These are phyloP conservation scores for Melianthus villosus DNA, from an alignment of 441 rosid species.

Conservation along the genomic window DNA sequence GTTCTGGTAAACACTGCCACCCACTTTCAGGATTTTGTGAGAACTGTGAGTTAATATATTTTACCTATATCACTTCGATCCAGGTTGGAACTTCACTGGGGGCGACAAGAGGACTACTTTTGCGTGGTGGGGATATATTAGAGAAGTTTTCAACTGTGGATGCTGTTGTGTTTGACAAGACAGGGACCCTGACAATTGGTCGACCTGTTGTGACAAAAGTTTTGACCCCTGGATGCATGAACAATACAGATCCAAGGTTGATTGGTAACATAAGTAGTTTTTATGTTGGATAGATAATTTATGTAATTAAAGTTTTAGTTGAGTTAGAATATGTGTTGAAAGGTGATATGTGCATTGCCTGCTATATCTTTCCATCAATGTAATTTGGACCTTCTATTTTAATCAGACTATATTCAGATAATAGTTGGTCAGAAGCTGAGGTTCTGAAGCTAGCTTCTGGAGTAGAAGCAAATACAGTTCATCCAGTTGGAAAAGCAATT, in stretches of 20 bases:
- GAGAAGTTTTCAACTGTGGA: constrained; percentile 75
- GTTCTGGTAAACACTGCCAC: constrained; percentile 43
- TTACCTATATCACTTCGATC: not conserved
- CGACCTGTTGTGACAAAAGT: constrained; percentile 73
- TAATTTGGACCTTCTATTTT: constrained; percentile 13
- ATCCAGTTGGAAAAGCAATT: constrained; percentile 92
- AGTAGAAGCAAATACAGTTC: constrained; percentile 79
- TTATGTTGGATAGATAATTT: no score
- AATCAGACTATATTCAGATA: constrained; percentile 28
- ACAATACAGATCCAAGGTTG: constrained; percentile 32
- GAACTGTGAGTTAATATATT: constrained; percentile 7
- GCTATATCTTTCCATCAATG: no score
- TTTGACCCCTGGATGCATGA: constrained; percentile 24
- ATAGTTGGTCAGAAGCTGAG: constrained; percentile 47
- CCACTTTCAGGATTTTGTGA: not conserved
- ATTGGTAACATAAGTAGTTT: no score
- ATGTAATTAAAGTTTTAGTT: no score
- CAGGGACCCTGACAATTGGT: constrained; percentile 84
- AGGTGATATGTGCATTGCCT: constrained; percentile 1
- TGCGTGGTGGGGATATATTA: constrained; percentile 77
- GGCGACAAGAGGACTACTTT: constrained; percentile 82
- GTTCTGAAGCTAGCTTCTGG: constrained; percentile 71
- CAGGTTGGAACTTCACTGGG: constrained; percentile 92
- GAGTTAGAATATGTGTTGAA: no score
- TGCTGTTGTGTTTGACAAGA: constrained; percentile 76